Conservation (phyloP, 208 protist genomes). For the Leptomonas seymouri region DNA sequence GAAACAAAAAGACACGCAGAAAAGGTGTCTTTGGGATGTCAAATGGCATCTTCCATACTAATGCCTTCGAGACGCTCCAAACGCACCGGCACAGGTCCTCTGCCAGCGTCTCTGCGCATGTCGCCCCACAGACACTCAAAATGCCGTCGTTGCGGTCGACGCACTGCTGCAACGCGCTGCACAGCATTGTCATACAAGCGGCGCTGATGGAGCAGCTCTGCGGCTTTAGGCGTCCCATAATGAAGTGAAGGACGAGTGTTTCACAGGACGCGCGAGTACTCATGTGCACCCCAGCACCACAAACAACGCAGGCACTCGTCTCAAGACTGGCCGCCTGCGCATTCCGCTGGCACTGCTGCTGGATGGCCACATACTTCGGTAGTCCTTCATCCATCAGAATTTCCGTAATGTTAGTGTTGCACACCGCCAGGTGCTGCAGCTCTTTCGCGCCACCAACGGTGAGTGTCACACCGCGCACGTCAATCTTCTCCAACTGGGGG, state of each 20-base stretch:
- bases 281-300: slow-evolving; percentile 26
- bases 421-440: slow-evolving; percentile 55
- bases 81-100: slow-evolving; percentile 49
- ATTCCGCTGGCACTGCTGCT: slow-evolving; percentile 72
- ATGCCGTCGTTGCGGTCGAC: slow-evolving; percentile 56
- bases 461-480: slow-evolving; percentile 70
- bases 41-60: slow-evolving; percentile 32
- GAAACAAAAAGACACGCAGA: slow-evolving; percentile 22
- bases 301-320: slow-evolving; percentile 57
- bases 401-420: slow-evolving; percentile 61
- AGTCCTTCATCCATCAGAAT: slow-evolving; percentile 61
- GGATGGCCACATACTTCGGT: slow-evolving; percentile 72
- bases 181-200: slow-evolving; percentile 49
- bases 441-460: slow-evolving; percentile 51
- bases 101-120: slow-evolving; percentile 49
- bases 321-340: slow-evolving; percentile 28
- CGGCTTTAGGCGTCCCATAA: slow-evolving; percentile 25
- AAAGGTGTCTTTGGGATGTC: slow-evolving; percentile 25
- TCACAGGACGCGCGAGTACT: slow-evolving; percentile 20
- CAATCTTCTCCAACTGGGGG: slow-evolving; percentile 68
- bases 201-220: slow-evolving; percentile 25
- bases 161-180: slow-evolving; percentile 53
- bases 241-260: slow-evolving; percentile 23
- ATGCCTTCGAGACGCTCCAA: slow-evolving; percentile 41
- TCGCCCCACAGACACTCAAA: slow-evolving; percentile 65